Evolutionary conservation across 441 rosid genomes (phyloP), one percentile per base, ranked within the genome.

Genomic region (Metrosideros polymorpha): DNA sequence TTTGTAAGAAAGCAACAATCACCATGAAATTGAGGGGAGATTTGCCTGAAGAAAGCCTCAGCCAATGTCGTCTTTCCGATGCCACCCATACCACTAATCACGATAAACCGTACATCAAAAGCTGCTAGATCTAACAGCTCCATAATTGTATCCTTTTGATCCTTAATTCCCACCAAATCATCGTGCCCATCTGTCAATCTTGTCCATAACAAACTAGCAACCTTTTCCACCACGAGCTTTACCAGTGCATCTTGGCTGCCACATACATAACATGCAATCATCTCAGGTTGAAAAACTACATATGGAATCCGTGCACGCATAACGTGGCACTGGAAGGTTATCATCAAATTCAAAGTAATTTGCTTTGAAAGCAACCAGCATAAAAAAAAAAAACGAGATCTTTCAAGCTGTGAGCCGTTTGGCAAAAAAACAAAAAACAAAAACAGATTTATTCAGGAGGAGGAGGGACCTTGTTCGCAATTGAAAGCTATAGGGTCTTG

Each of bases 401-500:
- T 13, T 57, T 27, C 9, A 5, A 0, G 18, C 6, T 6, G 4
- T n/a, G 32, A 57, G 18, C 4, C 1, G 0, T 27, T n/a, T 1
- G 32, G 5, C 10, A 27, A 56, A 56, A 27, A 25, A 27, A 2
- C 9, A 6, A 1, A 9, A 54, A 4, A 24, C 2, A 24, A 10
- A 24, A 8, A 53, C 4, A 19, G 55, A 53, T 19, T 2, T 22
- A 3, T 7, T 7, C 10, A 53, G 12, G 14, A 55, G 59, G 13
- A 55, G 30, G 14, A 27, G 15, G 30, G 7, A 27, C 30, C 6
- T 9, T 55, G 12, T 27, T 56, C 30, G 12, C 15, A n/a, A 6
- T 22, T 54, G n/a, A 54, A 54, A 54, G n/a, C 13, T 54, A 9
- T 2, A 2, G n/a, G 5, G 7, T 53, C 56, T 8, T 22, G 19